Base-by-base conservation (phyloP, 192 early-diverging fungal species). In the Chytriomyces sp. region DNA sequence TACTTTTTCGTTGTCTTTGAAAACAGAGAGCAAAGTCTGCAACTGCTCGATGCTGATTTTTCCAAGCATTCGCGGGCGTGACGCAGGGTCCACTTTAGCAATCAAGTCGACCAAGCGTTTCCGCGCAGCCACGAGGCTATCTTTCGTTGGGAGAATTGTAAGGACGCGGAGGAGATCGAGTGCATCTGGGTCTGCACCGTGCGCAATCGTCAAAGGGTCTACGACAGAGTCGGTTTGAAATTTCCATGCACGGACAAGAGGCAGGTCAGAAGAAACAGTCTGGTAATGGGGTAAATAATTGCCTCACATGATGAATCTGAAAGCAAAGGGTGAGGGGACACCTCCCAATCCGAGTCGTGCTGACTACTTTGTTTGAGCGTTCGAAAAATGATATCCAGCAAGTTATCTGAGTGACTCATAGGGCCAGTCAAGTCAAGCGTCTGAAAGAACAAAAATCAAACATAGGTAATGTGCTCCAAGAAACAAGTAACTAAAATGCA, bases 91-190 rank as follows among this genome's bases (percentile, higher is more conserved):
- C 26, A 68, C 57, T 43, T 66, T 64, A 2, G 45, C 75, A 67
- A 76, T 67, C 28, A 77, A 28, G 45, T 77, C 76, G 48, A 77
- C 76, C 8, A 77, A 6, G 7, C 76, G 48, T 60, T 77, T 77
- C 16, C 76, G 65, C 9, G 26, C 28, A n/a, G 76, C 67, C 64
- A 77, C 76, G 7, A 69, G 50, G 24, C 53, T 26, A 20, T 77
- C 76, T 45, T 77, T 77, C 23, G 10, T 16, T 2, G 47, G 28
- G 18, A 77, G 76, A 49, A 69, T 69, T n/a, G 57, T 45, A 16
- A 77, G 23, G 5, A 77, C 76, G 16, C 49, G 45, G 6, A 77
- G 35, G 11, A 69, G 45, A 35, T 77, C 76, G 53, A 77, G 13
- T 11, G 76, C 26, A 5, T 77, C 76, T 11, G 67, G 23, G 24